Evolutionary conservation across 164 flowering plant genomes (phyloP).

Genomic region (Berberis vulgaris): DNA sequence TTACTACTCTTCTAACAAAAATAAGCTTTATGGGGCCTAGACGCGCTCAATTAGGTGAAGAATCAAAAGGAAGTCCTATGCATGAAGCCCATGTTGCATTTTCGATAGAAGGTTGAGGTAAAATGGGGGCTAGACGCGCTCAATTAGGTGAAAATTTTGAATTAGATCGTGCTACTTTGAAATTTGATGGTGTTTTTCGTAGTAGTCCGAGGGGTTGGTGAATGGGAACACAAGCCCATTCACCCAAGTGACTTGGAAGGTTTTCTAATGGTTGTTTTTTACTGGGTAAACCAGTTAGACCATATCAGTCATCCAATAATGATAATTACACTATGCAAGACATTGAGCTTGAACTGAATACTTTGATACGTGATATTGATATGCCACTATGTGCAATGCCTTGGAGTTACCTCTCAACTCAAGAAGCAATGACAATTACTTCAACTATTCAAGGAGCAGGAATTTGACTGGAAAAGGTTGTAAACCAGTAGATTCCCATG

Average conservation of each 20-base stretch:
- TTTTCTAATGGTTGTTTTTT: slow-evolving; percentile 24
- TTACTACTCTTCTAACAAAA: slow-evolving; percentile 13
- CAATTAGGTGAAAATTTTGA: no score
- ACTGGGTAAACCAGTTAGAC: slow-evolving; percentile 27
- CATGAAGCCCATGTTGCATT: slow-evolving; percentile 83
- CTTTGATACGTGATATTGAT: slow-evolving; percentile 27
- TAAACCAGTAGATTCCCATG: slow-evolving; percentile 15
- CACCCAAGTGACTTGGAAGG: slow-evolving; percentile 35
- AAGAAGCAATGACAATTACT: slow-evolving; percentile 8
- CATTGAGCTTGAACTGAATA: slow-evolving; percentile 34
- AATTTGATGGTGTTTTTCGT: no score
- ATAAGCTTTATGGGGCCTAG: slow-evolving; percentile 48
- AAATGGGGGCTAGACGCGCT: slow-evolving; percentile 20
- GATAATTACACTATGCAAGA: slow-evolving; percentile 19
- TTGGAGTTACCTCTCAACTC: slow-evolving; percentile 20
- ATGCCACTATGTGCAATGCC: slow-evolving; percentile 19
- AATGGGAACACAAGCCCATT: slow-evolving; percentile 58
- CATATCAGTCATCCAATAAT: slow-evolving; percentile 24
- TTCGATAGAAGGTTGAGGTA: slow-evolving; percentile 81
- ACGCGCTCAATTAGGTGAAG: slow-evolving; percentile 30
- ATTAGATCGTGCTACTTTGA: no score
- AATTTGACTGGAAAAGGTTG: slow-evolving; percentile 10
- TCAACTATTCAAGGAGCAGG: slow-evolving; percentile 14
- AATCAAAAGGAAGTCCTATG: slow-evolving; percentile 20
- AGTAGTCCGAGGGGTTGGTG: no score